phyloP scores from a whole-genome alignment of 1,139 yeast species.

The Yarrowia galli region DNA sequence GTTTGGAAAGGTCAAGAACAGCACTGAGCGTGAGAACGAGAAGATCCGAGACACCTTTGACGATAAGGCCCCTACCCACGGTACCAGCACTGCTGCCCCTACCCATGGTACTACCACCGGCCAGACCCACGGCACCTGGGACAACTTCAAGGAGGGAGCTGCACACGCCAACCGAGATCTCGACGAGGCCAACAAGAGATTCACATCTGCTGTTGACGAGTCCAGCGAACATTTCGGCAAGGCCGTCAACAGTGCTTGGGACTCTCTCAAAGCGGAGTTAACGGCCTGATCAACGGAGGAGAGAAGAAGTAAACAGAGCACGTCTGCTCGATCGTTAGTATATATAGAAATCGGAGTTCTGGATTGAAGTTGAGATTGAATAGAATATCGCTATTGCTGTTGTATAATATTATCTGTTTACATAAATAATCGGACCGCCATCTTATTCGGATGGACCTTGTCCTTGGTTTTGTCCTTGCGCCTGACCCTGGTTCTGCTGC shows the following conservation, averaged over 20 bases:
- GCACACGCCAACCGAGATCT: slow-evolving; percentile 14
- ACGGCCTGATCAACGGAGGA: background rate
- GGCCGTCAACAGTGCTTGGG: slow-evolving; percentile 20
- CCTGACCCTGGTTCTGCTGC: slow-evolving; percentile 42
- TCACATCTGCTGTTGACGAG: slow-evolving; percentile 15
- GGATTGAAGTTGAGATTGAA: background rate
- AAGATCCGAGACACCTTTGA: background rate
- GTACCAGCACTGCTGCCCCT: background rate
- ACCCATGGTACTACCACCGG: no score
- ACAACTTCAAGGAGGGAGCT: slow-evolving; percentile 28
- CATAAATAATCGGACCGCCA: slow-evolving; percentile 39
- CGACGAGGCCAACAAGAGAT: slow-evolving; percentile 15
- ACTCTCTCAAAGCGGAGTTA: slow-evolving; percentile 20
- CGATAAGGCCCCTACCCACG: background rate
- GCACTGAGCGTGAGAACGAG: slow-evolving; percentile 4
- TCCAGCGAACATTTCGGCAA: slow-evolving; percentile 21
- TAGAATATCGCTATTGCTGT: no score
- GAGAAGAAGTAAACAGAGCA: slow-evolving; percentile 13
- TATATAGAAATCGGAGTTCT: background rate
- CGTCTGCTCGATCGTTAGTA: no score
- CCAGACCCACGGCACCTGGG: slow-evolving; percentile 15
- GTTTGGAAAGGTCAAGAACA: slow-evolving; percentile 1
- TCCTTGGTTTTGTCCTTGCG: slow-evolving; percentile 40
- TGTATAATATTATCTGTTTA: slow-evolving; percentile 36
- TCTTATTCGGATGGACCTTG: slow-evolving; percentile 37